Evolutionary conservation across 1,284 basidiomycete genomes (phyloP), one percentile per base, ranked within the genome.

Genomic region (Ustilago lituana): DNA sequence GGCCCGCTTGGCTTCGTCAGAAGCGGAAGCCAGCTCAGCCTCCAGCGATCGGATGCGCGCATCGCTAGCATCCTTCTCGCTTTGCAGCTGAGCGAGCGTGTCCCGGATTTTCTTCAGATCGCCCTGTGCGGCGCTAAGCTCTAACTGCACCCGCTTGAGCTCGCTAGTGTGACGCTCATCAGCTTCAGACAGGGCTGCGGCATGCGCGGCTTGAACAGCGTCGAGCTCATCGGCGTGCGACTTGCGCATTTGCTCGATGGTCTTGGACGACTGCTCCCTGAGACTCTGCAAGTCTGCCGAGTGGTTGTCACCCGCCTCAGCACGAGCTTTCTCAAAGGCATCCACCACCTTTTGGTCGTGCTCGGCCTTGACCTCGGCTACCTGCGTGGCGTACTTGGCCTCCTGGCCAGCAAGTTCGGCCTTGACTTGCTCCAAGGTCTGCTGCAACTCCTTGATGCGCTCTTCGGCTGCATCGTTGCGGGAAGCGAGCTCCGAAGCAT

Each of bases 101-200:
- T 76, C 70, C 46, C 69, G 68, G 35, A 51, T 41, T 56, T 64
- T 71, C 47, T 64, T 63, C 14, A 76, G 33, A 32, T 76, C 74
- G 33, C 50, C 44, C 45, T 70, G 66, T 10, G 61, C 51, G 3
- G 71, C 74, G 2, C 29, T 41, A 24, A 62, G 54, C 50, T 76
- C 74, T 44, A 68, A 36, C 43, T 70, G 62, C 22, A 74, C 38
- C 22, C 45, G 57, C 39, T 61, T 65, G 37, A 64, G 36, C 49
- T 67, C 63, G 37, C 60, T 41, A 14, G 49, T 49, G 19, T 49
- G 43, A 12, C 65, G 49, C 22, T 54, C 56, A 1, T 20, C 29
- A 15, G 64, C 66, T 20, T 73, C 63, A 12, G 55, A 39, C 24
- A 74, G 29, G 1, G 57, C 61, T 2, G 52, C 29, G 31, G 50